Evolutionary conservation across 164 flowering plant genomes (phyloP).

Genomic region (Euptelea pleiosperma): DNA sequence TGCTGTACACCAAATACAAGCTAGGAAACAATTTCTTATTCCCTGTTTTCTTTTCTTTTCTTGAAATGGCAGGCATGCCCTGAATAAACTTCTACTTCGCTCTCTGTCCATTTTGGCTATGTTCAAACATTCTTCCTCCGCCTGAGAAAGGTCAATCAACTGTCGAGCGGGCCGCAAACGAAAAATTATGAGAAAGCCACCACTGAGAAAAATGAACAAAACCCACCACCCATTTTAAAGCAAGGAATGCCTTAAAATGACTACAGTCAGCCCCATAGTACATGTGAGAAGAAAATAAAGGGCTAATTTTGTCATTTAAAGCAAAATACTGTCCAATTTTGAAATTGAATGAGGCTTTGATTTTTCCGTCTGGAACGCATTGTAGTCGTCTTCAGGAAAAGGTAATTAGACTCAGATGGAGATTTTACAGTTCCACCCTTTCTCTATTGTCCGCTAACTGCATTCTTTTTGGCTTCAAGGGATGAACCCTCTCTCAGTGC

Average conservation of each 20-base stretch:
- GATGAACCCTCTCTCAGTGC: conserved; percentile 73
- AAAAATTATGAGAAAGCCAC: neutral
- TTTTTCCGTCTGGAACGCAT: neutral
- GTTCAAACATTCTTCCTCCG: neutral
- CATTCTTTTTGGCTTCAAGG: conserved; percentile 53
- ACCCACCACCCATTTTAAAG: neutral
- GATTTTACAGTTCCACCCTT: neutral
- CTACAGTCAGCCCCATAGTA: neutral
- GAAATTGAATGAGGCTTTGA: neutral
- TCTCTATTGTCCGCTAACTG: conserved; percentile 14
- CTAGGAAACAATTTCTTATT: conserved; percentile 9
- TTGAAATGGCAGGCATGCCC: conserved; percentile 10
- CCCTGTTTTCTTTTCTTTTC: conserved; percentile 9
- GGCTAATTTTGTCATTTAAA: neutral
- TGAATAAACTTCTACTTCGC: neutral
- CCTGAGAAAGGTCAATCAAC: no score
- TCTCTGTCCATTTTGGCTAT: neutral
- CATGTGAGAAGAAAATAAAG: neutral
- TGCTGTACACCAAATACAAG: conserved; percentile 42
- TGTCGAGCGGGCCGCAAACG: no score
- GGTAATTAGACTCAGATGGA: conserved; percentile 3
- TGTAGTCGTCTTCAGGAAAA: conserved; percentile 7
- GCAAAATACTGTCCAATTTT: neutral
- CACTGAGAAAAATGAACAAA: conserved; percentile 1
- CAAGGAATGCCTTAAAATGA: neutral